A percentile compares a stretch with the other conserved stretches of the same genome.
These are phyloP conservation scores for Diphasiastrum complanatum DNA, from an alignment of 83 land plant species.

Conservation along the genomic window DNA sequence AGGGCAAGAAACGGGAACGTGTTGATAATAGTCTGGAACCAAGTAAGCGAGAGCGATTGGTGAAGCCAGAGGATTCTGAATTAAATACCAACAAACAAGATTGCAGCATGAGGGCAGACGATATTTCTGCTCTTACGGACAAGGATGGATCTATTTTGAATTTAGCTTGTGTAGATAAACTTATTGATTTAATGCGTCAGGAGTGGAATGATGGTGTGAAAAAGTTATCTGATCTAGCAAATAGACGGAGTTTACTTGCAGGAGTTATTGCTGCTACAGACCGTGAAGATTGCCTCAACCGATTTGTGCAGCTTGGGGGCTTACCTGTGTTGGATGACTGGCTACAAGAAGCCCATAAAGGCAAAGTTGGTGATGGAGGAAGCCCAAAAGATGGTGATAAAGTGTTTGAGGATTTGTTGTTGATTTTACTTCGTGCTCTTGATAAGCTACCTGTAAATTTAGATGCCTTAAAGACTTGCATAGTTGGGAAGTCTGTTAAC, in stretches of 20 bases:
- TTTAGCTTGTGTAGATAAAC: slow-evolving; percentile 2
- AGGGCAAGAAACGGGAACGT: slow-evolving; percentile 7
- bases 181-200: not conserved
- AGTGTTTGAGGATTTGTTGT: not conserved
- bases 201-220: not conserved
- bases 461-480: not conserved
- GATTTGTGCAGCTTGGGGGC: slow-evolving; percentile 6
- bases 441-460: slow-evolving; percentile 8
- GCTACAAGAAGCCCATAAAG: slow-evolving; percentile 5
- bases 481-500: slow-evolving; percentile 7
- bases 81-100: not conserved
- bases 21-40: not conserved
- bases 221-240: not conserved
- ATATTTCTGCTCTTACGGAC: not conserved
- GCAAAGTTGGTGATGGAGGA: not conserved
- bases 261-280: not conserved
- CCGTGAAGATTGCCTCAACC: not conserved
- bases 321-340: not conserved
- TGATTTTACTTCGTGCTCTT: not conserved
- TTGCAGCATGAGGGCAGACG: not conserved
- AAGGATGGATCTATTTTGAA: slow-evolving; percentile 1
- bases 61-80: not conserved
- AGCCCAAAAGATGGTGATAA: not conserved
- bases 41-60: slow-evolving; percentile 3
- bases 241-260: not conserved